A percentile compares a stretch with the other conserved stretches of the same genome.
Evolutionary conservation across 2,329 filamentous ascomycete genomes (phyloP).

Genomic region (Escovopsis sp.): DNA sequence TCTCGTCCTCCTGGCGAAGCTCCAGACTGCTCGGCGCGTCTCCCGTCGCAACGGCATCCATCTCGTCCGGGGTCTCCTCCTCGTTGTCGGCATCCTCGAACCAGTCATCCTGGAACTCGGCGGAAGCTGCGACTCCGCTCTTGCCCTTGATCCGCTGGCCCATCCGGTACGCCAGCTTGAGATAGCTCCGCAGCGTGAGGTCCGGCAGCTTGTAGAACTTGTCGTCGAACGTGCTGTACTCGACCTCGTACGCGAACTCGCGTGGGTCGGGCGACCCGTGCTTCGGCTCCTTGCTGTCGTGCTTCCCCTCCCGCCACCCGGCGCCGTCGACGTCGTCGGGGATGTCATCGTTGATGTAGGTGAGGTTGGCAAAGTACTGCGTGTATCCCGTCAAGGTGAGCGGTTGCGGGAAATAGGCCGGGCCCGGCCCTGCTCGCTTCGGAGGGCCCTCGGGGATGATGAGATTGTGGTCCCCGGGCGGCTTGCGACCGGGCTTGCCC

Average conservation of each 20-base stretch:
- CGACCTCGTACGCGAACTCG: constrained; percentile 60
- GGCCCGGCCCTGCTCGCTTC: constrained; percentile 59
- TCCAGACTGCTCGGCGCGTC: constrained; percentile 4
- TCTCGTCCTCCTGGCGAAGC: constrained; percentile 10
- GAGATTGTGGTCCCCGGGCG: constrained; percentile 43
- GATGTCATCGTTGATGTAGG: constrained; percentile 65
- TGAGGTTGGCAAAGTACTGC: constrained; percentile 93
- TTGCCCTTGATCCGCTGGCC: constrained; percentile 23
- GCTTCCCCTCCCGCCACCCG: constrained; percentile 50
- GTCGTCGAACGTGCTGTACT: constrained; percentile 76
- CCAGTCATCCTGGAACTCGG: constrained; percentile 13
- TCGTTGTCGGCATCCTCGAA: constrained; percentile 13
- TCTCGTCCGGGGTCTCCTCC: too few species aligned
- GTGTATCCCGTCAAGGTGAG: constrained; percentile 67
- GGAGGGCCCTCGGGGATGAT: constrained; percentile 57
- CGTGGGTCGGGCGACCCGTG: constrained; percentile 40
- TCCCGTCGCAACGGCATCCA: constrained; percentile 6
- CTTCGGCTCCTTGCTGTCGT: constrained; percentile 38
- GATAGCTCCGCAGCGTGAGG: constrained; percentile 67
- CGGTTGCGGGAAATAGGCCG: constrained; percentile 76
- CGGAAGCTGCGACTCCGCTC: constrained; percentile 2
- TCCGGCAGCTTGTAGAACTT: constrained; percentile 60
- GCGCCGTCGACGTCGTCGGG: constrained; percentile 15
- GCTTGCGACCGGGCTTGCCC: constrained; percentile 23
- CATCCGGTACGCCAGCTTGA: constrained; percentile 69